A percentile compares a stretch with the other conserved stretches of the same genome.
Evolutionary conservation across 164 flowering plant genomes (phyloP).

Genomic region (Sedum album): DNA sequence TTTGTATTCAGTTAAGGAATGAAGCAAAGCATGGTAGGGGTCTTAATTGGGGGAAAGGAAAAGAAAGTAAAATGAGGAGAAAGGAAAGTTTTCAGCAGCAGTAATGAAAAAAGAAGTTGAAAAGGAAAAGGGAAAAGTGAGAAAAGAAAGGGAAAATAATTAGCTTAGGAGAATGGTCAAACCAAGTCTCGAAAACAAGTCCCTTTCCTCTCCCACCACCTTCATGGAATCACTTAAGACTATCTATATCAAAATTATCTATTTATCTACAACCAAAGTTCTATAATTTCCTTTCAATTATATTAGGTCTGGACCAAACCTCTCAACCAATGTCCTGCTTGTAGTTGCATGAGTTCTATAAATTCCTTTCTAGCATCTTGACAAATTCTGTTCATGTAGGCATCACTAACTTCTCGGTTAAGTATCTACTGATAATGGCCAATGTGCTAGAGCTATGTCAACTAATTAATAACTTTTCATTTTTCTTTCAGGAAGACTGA

Average conservation of each 20-base stretch:
- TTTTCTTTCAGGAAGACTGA: no score
- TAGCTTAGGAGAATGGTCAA: neutral
- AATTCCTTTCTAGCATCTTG: neutral
- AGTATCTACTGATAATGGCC: neutral
- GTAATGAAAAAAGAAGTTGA: constrained; percentile 1
- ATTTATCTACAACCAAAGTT: neutral
- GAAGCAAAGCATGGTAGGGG: neutral
- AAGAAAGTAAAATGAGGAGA: constrained; percentile 7
- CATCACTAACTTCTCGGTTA: neutral
- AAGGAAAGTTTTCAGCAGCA: constrained; percentile 6
- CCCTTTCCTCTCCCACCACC: constrained; percentile 4
- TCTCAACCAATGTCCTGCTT: neutral
- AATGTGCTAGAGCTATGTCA: no score
- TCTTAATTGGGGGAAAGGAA: constrained; percentile 8
- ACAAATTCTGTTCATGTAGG: neutral
- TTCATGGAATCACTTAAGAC: neutral
- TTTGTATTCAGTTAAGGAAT: constrained; percentile 7
- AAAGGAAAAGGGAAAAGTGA: neutral
- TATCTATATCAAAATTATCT: constrained; percentile 3
- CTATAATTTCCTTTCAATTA: neutral
- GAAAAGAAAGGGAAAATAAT: constrained; percentile 7
- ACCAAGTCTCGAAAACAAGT: constrained; percentile 1
- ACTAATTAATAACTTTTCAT: no score
- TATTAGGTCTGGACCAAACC: neutral
- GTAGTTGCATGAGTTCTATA: neutral